phyloP scores from a whole-genome alignment of 331 rosid genomes.

The Dryas integrifolia region DNA sequence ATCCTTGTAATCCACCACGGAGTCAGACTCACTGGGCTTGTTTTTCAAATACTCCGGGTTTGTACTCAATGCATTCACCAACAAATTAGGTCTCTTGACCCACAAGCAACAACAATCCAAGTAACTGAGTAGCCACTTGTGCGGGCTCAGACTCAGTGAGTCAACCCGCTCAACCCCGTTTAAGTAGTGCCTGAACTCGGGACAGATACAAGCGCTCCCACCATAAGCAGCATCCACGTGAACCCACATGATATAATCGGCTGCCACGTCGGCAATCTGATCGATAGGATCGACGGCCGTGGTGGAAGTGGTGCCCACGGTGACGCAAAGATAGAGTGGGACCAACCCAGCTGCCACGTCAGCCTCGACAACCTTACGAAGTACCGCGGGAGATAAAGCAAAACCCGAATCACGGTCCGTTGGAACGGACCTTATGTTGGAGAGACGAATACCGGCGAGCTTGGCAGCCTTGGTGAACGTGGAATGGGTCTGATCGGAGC shows the following conservation, averaged over 20 bases:
- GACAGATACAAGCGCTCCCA: constrained; percentile 55
- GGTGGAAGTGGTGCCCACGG: constrained; percentile 56
- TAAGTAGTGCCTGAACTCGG: constrained; percentile 48
- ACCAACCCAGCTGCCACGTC: constrained; percentile 46
- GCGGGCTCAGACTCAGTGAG: constrained; percentile 58
- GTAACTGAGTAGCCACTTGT: constrained; percentile 58
- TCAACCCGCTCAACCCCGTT: constrained; percentile 44
- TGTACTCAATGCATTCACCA: constrained; percentile 34
- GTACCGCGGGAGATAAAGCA: constrained; percentile 33
- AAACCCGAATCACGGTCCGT: constrained; percentile 22
- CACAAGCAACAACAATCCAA: constrained; percentile 56
- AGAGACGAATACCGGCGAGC: constrained; percentile 44
- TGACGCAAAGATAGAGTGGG: constrained; percentile 52
- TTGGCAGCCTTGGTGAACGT: constrained; percentile 47
- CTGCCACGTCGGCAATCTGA: constrained; percentile 42
- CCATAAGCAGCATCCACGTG: constrained; percentile 74
- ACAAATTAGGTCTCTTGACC: constrained; percentile 37
- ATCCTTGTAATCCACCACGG: constrained; percentile 56
- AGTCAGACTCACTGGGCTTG: constrained; percentile 40
- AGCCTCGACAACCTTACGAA: constrained; percentile 19
- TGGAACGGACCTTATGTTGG: constrained; percentile 34
- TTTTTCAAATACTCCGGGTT: constrained; percentile 47
- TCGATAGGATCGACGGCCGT: constrained; percentile 46
- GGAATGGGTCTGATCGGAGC: constrained; percentile 67
- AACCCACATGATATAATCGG: constrained; percentile 43